Evolutionary conservation across 1,139 yeast genomes (phyloP).

Genomic region (Blastobotrys proliferans): DNA sequence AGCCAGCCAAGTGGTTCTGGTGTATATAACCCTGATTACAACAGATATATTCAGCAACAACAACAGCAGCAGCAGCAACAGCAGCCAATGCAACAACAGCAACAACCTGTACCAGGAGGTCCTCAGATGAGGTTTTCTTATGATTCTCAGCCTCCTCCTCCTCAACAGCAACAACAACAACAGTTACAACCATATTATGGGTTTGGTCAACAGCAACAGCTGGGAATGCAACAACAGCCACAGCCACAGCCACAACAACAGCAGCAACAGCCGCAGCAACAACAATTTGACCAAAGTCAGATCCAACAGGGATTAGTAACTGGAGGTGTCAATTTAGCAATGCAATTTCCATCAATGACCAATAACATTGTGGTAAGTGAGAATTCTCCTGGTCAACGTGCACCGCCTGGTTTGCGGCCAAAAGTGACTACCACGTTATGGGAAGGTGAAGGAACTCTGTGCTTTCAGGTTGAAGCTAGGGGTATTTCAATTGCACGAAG

Average conservation of each 20-base stretch:
- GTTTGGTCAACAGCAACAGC: conserved; percentile 10
- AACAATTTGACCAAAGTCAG: conserved; percentile 7
- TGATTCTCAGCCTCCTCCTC: too few species aligned
- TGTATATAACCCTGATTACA: background rate
- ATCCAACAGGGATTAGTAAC: conserved; percentile 7
- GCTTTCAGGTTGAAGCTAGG: conserved; percentile 91
- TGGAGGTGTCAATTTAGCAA: conserved; percentile 20
- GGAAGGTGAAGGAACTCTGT: conserved; percentile 92
- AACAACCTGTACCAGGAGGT: conserved; percentile 8
- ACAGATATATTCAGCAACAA: conserved; percentile 7
- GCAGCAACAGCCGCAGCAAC: conserved; percentile 8
- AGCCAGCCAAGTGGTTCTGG: background rate
- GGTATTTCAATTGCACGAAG: conserved; percentile 86
- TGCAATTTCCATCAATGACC: conserved; percentile 34
- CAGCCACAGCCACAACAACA: conserved; percentile 17
- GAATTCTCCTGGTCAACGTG: conserved; percentile 40
- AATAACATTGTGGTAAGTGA: conserved; percentile 26
- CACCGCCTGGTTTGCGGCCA: conserved; percentile 59
- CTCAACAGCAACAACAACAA: conserved; percentile 9
- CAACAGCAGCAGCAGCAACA: conserved; percentile 13
- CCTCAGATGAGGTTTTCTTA: too few species aligned
- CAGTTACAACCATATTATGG: conserved; percentile 6
- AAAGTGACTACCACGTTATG: conserved; percentile 89
- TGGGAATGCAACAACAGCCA: conserved; percentile 9
- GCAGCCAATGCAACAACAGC: conserved; percentile 17